Conservation (phyloP, 2,329 filamentous ascomycete species). For the Cladosporium sp. region DNA sequence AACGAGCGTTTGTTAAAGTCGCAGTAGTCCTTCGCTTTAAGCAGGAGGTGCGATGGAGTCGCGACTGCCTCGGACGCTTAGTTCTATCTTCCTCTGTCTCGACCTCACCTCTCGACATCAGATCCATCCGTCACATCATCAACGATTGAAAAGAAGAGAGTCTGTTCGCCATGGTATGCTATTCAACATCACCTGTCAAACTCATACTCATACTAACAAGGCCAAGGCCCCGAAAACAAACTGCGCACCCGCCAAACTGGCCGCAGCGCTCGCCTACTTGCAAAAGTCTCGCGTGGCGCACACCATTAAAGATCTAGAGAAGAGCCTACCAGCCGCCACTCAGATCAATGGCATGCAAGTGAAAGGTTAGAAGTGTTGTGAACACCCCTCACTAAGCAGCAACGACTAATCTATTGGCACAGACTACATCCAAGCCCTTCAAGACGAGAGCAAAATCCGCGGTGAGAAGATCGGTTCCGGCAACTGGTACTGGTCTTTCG, state of each 20-base stretch:
- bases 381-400: not conserved
- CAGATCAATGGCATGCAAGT: constrained; percentile 60
- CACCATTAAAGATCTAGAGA: constrained; percentile 64
- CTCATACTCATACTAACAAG: not conserved
- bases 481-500: constrained; percentile 69
- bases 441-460: constrained; percentile 57
- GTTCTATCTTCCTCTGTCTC: too few species aligned
- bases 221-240: constrained; percentile 50
- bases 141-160: too few species aligned
- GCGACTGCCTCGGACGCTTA: too few species aligned
- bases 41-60: too few species aligned
- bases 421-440: constrained; percentile 59
- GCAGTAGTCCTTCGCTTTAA: too few species aligned
- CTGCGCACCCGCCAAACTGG: constrained; percentile 54
- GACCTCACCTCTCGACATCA: too few species aligned
- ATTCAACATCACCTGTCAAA: too few species aligned
- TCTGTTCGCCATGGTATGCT: too few species aligned
- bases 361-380: constrained; percentile 26
- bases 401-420: not conserved
- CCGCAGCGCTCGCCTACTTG: constrained; percentile 55
- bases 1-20: too few species aligned
- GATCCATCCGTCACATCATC: too few species aligned
- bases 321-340: constrained; percentile 55
- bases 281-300: constrained; percentile 57
- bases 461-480: constrained; percentile 67